These are phyloP conservation scores for Botrytis cinerea DNA, from an alignment of 2,329 filamentous ascomycete genomes.

Conservation along the genomic window DNA sequence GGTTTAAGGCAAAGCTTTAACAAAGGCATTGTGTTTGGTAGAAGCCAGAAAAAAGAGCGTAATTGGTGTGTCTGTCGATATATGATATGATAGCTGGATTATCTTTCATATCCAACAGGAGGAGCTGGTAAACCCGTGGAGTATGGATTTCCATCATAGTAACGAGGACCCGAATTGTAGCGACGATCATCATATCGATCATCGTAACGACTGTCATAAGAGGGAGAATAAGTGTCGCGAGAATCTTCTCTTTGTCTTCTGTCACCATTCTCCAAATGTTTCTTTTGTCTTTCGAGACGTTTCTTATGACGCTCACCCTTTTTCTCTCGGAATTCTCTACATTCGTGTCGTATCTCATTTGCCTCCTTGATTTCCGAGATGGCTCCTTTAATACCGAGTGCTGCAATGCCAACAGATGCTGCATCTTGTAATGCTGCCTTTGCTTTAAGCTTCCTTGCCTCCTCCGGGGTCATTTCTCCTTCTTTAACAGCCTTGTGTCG, in stretches of 20 bases:
- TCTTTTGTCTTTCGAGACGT: constrained; percentile 48
- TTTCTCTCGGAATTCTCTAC: constrained; percentile 55
- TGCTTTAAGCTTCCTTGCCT: constrained; percentile 62
- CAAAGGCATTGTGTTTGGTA: constrained; percentile 19
- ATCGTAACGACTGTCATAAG: constrained; percentile 27
- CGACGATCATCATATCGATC: constrained; percentile 33
- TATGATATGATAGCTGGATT: constrained; percentile 15
- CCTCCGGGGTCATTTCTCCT: constrained; percentile 62
- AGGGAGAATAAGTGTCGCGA: constrained; percentile 16
- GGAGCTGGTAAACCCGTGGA: constrained; percentile 41
- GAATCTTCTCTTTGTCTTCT: constrained; percentile 23
- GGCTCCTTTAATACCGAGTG: constrained; percentile 67
- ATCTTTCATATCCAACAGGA: constrained; percentile 39
- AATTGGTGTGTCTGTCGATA: neutral
- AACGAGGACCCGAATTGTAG: constrained; percentile 45
- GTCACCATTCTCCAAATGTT: constrained; percentile 33
- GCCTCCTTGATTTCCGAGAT: constrained; percentile 66
- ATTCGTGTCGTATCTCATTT: constrained; percentile 59
- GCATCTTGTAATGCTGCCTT: constrained; percentile 66
- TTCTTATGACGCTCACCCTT: constrained; percentile 48
- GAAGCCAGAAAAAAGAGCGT: neutral
- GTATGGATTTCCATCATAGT: constrained; percentile 51
- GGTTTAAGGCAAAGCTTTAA: constrained; percentile 18
- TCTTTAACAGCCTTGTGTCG: constrained; percentile 60
- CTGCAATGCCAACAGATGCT: constrained; percentile 66